A percentile compares a stretch with the other conserved stretches of the same genome.
These are phyloP conservation scores for Arachis monticola DNA, from an alignment of 331 rosid species.

Conservation along the genomic window DNA sequence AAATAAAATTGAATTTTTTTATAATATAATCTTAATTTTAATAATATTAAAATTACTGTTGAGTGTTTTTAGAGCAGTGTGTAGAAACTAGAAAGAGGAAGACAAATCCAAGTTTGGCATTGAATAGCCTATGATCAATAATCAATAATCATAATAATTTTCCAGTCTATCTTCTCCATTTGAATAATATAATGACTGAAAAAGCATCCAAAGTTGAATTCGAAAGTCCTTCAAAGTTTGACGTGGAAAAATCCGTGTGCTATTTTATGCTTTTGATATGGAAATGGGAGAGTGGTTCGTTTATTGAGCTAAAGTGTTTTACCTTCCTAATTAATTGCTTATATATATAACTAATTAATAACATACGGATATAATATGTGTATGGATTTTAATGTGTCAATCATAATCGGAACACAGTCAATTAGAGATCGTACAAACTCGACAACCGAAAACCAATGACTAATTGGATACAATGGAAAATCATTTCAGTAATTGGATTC, in stretches of 20 bases:
- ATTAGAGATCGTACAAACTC: background rate
- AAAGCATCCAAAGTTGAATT: constrained; percentile 37
- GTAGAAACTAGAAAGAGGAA: constrained; percentile 1
- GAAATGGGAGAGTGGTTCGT: background rate
- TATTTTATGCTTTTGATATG: background rate
- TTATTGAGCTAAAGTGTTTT: background rate
- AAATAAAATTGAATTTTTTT: too few relatives aligned
- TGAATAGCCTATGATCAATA: constrained; percentile 5
- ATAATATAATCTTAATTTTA: too few relatives aligned
- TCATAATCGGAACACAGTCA: background rate
- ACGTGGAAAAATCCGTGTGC: background rate
- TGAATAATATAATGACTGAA: background rate
- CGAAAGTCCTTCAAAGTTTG: constrained; percentile 40
- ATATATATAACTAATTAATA: background rate
- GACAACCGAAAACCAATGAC: background rate
- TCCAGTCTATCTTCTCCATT: background rate
- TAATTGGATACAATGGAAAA: background rate
- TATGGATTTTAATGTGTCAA: background rate
- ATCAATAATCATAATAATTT: background rate
- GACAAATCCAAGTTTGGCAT: constrained; percentile 41
- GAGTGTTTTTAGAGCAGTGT: background rate
- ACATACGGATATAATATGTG: background rate
- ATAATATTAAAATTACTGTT: background rate
- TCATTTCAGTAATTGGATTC: too few relatives aligned
- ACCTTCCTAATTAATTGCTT: background rate